Evolutionary conservation across 257 asterid genomes (phyloP).

Genomic region (Lithospermum erythrorhizon): DNA sequence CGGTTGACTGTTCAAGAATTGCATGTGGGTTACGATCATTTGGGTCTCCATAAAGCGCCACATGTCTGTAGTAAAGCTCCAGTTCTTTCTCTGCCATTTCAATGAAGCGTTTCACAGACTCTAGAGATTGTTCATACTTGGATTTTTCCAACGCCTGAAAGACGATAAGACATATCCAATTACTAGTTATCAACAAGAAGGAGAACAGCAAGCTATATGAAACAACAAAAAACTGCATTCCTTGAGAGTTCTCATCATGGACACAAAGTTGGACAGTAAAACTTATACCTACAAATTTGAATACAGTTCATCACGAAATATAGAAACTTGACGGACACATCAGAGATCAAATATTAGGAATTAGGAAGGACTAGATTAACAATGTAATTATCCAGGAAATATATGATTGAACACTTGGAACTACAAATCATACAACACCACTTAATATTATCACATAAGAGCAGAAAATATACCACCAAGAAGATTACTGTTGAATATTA

Average conservation of each 20-base stretch:
- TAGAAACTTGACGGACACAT: too few species aligned
- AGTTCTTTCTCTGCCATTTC: conserved; percentile 85
- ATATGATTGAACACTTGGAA: too few species aligned
- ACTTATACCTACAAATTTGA: background rate
- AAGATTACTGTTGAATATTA: too few species aligned
- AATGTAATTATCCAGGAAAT: too few species aligned
- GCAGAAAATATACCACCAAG: too few species aligned
- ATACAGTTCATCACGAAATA: background rate
- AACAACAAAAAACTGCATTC: background rate
- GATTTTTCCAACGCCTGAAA: conserved; percentile 82
- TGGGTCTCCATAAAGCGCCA: conserved; percentile 77
- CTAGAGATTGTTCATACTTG: conserved; percentile 81
- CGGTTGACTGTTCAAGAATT: conserved; percentile 31
- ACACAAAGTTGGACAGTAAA: background rate
- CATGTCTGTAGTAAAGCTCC: conserved; percentile 76
- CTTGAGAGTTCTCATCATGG: background rate
- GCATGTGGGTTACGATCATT: conserved; percentile 47
- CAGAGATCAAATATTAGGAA: too few species aligned
- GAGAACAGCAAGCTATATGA: background rate
- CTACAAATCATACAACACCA: too few species aligned
- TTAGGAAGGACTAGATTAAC: too few species aligned
- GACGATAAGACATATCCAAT: conserved; percentile 1
- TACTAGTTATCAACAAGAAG: background rate
- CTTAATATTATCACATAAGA: too few species aligned
- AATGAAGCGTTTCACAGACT: conserved; percentile 74